Base-by-base conservation (phyloP, 331 rosid species). In the Quercus phellos region DNA sequence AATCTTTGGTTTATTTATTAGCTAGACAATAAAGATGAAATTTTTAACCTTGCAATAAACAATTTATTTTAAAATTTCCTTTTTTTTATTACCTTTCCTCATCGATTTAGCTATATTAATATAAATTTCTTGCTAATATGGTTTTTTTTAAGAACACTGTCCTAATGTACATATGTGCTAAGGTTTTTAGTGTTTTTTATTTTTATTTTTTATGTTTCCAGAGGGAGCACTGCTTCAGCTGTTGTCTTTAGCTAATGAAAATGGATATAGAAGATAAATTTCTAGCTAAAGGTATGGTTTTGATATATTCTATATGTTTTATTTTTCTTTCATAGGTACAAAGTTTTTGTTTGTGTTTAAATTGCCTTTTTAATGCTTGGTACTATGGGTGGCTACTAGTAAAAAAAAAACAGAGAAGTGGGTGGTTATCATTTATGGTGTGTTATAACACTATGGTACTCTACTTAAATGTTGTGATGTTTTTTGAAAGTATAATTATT, bases 191-290 rank as follows among this genome's bases (percentile, higher is more conserved):
- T 77, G 67, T 34, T 61, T 26, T 74, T 74, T 77, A 70, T 55
- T 24, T 24, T 24, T 24, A 24, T 34, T 61, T 26, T 74, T 74
- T 77, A 70, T 55, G 4, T 80, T 78, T 73, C 77, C 74, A 70
- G 87, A 83, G 84, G 85, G 83, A 80, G 85, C 71, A 50, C 70
- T 55, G 81, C 76, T 84, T 51, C 73, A 59, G 51, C 6, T 79
- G 26, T 59, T 7, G 72, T 69, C 51, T 72, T 27, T 72, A 63
- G 68, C 81, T 60, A 72, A 70, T 84, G 17, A 60, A 54, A 68
- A 90, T 91, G 98, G 90, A 91, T 79, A 68, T 84, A 53, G 93
- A 93, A 66, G 97, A 91, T 55, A 91, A 88, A 74, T 77, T 87
- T 72, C 81, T 76, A 55, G 82, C 91, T 56, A 88, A 85, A 90